phyloP scores from a whole-genome alignment of 768 basidiomycete genomes.

The Leccinum disarticulatum region DNA sequence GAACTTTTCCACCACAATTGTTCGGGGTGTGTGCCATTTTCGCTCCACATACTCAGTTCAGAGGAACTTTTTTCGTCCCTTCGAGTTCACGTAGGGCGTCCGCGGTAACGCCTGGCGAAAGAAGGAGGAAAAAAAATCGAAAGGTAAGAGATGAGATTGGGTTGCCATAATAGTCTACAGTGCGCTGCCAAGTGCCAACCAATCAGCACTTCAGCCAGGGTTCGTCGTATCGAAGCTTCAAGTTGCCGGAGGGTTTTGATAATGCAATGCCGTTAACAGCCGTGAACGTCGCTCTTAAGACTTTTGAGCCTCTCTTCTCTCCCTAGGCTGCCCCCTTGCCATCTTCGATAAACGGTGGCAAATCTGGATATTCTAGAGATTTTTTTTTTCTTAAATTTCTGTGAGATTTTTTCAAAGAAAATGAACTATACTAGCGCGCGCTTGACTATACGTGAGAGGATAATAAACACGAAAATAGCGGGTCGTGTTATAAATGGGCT shows the following conservation, averaged over 20 bases:
- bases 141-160: slow-evolving; percentile 18
- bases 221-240: slow-evolving; percentile 7
- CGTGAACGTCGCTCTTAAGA: slow-evolving; percentile 5
- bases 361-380: not conserved
- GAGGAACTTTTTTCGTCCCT: not conserved
- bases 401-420: slow-evolving; percentile 4
- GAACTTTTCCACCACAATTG: not conserved
- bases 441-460: slow-evolving; percentile 12
- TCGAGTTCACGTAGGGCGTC: slow-evolving; percentile 4
- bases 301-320: not conserved
- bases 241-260: slow-evolving; percentile 11
- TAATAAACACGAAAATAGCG: slow-evolving; percentile 11
- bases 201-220: slow-evolving; percentile 10
- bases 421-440: not conserved
- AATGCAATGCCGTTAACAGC: slow-evolving; percentile 17
- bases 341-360: slow-evolving; percentile 1
- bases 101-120: slow-evolving; percentile 19
- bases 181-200: slow-evolving; percentile 9
- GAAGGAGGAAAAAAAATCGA: not conserved
- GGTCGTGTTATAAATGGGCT: not conserved
- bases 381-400: slow-evolving; percentile 4
- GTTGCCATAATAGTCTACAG: slow-evolving; percentile 20
- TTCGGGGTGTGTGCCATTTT: not conserved
- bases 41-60: not conserved
- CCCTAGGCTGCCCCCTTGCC: not conserved